Percentiles rank a stretch among this genome's conserved stretches.
Conservation (phyloP, 768 basidiomycete genomes). For the Phlegmacium glaucopus region DNA sequence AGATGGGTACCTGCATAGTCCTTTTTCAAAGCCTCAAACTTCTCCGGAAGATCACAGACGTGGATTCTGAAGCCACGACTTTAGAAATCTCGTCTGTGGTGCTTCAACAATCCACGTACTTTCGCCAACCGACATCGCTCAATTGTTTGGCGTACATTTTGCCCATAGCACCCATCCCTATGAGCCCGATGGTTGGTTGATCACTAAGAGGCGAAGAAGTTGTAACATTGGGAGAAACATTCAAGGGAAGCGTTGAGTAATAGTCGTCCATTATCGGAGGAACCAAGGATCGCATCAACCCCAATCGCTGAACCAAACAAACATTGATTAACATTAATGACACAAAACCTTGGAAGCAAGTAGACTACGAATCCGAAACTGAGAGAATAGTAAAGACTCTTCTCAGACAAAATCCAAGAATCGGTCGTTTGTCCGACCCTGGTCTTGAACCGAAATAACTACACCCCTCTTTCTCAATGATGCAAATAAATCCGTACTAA, state of each 20-base stretch:
- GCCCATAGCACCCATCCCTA: slow-evolving; percentile 99
- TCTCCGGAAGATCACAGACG: slow-evolving; percentile 82
- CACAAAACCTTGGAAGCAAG: no score
- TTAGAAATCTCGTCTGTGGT: background rate
- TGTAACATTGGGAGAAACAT: slow-evolving; percentile 28
- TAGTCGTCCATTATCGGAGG: no score
- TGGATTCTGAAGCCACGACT: slow-evolving; percentile 55
- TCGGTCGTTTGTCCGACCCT: no score
- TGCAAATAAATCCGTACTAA: no score
- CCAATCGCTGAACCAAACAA: no score
- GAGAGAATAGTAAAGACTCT: no score
- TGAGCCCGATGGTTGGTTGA: slow-evolving; percentile 84
- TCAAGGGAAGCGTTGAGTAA: slow-evolving; percentile 21
- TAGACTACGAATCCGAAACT: no score
- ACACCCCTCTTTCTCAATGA: no score
- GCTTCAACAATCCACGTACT: slow-evolving; percentile 46
- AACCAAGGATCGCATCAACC: no score
- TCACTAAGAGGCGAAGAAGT: slow-evolving; percentile 28
- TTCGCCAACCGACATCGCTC: slow-evolving; percentile 79
- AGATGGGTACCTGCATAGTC: slow-evolving; percentile 54
- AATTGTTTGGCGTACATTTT: slow-evolving; percentile 86
- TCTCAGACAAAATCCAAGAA: no score
- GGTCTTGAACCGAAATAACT: no score
- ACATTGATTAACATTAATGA: no score
- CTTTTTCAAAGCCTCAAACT: slow-evolving; percentile 57